These are phyloP conservation scores for Arxiozyma bovina DNA, from an alignment of 1,139 yeast genomes.

Conservation along the genomic window DNA sequence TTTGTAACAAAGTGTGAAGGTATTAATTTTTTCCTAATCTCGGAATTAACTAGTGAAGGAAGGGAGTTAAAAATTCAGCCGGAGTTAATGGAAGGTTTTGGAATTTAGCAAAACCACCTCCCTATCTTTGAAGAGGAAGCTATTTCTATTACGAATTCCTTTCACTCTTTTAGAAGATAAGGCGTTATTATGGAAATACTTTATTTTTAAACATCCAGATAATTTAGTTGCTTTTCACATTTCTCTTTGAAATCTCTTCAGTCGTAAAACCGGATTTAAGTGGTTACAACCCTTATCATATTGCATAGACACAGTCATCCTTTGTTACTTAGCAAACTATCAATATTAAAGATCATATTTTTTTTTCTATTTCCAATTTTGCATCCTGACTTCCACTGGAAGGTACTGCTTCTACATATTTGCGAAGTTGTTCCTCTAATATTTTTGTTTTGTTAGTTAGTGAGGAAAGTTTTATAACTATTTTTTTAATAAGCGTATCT, in stretches of 20 bases:
- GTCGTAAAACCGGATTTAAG: too few relatives aligned
- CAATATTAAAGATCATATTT: neutral
- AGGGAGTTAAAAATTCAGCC: neutral
- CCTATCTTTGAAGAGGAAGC: neutral
- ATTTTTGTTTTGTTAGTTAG: conserved; percentile 15
- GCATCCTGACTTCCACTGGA: neutral
- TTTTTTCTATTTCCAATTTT: neutral
- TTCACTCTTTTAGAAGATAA: neutral
- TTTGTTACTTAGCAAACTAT: neutral
- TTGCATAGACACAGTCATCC: neutral
- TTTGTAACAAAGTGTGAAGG: too few relatives aligned
- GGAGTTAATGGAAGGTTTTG: neutral
- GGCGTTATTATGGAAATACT: too few relatives aligned
- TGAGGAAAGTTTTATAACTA: conserved; percentile 20
- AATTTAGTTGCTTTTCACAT: too few relatives aligned
- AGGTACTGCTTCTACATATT: neutral
- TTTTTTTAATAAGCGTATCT: conserved; percentile 10
- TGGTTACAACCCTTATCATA: neutral
- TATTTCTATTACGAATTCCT: neutral
- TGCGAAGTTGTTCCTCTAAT: neutral
- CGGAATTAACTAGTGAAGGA: neutral
- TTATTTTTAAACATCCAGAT: too few relatives aligned
- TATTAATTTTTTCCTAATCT: neutral
- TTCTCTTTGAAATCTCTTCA: too few relatives aligned
- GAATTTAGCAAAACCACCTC: neutral